Evolutionary conservation across 2,329 filamentous ascomycete genomes (phyloP), one percentile per base, ranked within the genome.

Genomic region (Aspergillus sp.): DNA sequence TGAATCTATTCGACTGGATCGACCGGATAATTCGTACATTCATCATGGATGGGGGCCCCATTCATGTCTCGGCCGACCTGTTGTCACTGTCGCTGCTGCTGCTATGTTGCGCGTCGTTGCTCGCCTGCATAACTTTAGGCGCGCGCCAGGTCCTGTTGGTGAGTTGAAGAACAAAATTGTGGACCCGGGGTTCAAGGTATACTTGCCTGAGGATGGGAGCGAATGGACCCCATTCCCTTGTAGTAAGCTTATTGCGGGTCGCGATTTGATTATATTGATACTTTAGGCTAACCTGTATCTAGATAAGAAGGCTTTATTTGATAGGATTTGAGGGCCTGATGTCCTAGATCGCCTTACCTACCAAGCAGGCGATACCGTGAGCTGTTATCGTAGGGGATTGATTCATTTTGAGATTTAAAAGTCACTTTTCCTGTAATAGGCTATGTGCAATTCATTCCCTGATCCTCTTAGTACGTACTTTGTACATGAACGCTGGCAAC

Each of bases 271-370:
- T 3, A 19, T 13, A 22, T 24, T 38, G 17, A 8, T 10, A 24
- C 3, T 19, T 7, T 33, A 14, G 6, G 42, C 50, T 55, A 36
- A 50, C 32, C 2, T 9, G 16, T 4, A 11, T 8, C 19, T 33
- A 53, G 50, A 50, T 41, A 55, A 50, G 41, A 55, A 55, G 19
- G 50, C 52, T 1, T 9, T 52, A 1, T 55, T 55, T 24, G 42
- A 53, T 35, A 40, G 32, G 3, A 24, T 54, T 9, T 42, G 20
- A 41, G 26, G 24, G 7, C 24, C 9, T 5, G 24, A 9, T 26
- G 8, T 8, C 24, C 8, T 6, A 26, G 24, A 26, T 8, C 24
- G 4, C 6, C 6, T 8, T 26, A 8, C 24, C 8, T 26, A 22
- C 24, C 24, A 26, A 26, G 24, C 24, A 26, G 24, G 24, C 7